A percentile compares a stretch with the other conserved stretches of the same genome.
Evolutionary conservation across 2,329 filamentous ascomycete genomes (phyloP).

Genomic region (Macrophomina tecta): DNA sequence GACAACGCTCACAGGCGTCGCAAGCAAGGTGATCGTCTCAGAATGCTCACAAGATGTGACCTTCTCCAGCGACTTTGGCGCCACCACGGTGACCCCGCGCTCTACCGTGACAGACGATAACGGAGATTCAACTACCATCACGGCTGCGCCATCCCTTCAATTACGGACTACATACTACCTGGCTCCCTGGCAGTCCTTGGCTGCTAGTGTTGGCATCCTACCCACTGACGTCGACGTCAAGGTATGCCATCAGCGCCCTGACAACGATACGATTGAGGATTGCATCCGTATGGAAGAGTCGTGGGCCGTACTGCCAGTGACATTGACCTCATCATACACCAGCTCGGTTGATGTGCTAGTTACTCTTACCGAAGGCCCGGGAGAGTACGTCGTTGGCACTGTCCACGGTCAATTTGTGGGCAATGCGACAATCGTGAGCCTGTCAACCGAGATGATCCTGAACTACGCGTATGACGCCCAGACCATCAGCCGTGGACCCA

Average conservation of each 20-base stretch:
- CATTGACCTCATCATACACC: conserved; percentile 43
- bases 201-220: conserved; percentile 38
- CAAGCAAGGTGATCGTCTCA: conserved; percentile 48
- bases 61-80: conserved; percentile 54
- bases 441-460: conserved; percentile 47
- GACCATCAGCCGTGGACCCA: conserved; percentile 35
- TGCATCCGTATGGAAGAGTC: conserved; percentile 51
- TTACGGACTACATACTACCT: conserved; percentile 52
- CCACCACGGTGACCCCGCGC: conserved; percentile 46
- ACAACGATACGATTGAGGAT: conserved; percentile 43
- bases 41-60: conserved; percentile 53
- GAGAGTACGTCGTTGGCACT: conserved; percentile 47
- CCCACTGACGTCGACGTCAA: conserved; percentile 51
- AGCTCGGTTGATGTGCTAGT: conserved; percentile 48
- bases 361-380: conserved; percentile 42
- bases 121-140: conserved; percentile 35
- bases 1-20: conserved; percentile 51
- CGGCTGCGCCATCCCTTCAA: conserved; percentile 46
- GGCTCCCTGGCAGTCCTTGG: conserved; percentile 52
- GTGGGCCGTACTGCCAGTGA: conserved; percentile 50
- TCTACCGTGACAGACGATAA: conserved; percentile 34
- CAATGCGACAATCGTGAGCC: conserved; percentile 45
- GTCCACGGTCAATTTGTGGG: conserved; percentile 47
- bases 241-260: conserved; percentile 44
- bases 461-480: conserved; percentile 46